Evolutionary conservation across 192 early-diverging fungal genomes (phyloP).

Genomic region (Umbelopsis sp.): DNA sequence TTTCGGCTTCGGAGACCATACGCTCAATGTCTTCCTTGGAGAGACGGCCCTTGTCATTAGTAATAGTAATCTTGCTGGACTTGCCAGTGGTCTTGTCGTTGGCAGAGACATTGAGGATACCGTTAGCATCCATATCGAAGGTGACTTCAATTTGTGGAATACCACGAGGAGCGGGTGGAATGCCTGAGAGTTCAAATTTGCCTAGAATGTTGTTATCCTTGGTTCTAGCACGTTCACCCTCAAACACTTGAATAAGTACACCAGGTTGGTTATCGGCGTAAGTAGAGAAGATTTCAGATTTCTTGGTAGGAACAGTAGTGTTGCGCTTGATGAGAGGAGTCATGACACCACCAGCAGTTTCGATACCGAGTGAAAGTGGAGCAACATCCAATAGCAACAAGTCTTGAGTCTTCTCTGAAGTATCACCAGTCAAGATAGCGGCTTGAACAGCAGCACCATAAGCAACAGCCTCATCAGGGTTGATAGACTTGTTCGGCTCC

Average conservation of each 20-base stretch:
- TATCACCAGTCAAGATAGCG: constrained; percentile 94
- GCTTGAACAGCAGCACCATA: constrained; percentile 99
- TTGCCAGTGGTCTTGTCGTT: constrained; percentile 97
- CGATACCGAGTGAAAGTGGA: constrained; percentile 97
- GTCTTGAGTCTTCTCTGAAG: constrained; percentile 96
- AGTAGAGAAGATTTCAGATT: constrained; percentile 98
- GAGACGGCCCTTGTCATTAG: constrained; percentile 97
- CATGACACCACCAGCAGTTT: constrained; percentile 99
- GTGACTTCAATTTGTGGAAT: constrained; percentile 98
- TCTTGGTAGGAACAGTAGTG: constrained; percentile 97
- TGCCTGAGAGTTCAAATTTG: constrained; percentile 96
- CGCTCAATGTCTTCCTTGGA: constrained; percentile 96
- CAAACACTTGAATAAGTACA: constrained; percentile 97
- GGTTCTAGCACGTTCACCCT: constrained; percentile 97
- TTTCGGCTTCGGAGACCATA: constrained; percentile 96
- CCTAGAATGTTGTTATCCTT: constrained; percentile 99
- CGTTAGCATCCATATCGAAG: constrained; percentile 95
- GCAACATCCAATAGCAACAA: constrained; percentile 95
- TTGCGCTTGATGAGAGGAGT: constrained; percentile 97
- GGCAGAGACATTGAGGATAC: constrained; percentile 93
- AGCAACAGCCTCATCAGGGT: constrained; percentile 99
- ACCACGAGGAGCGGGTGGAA: constrained; percentile 95
- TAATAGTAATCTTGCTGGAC: constrained; percentile 96
- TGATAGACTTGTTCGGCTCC: constrained; percentile 99
- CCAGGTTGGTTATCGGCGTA: constrained; percentile 98